Evolutionary conservation across 208 protist species (phyloP).

Genomic region (Acanthamoeba castellanii): DNA sequence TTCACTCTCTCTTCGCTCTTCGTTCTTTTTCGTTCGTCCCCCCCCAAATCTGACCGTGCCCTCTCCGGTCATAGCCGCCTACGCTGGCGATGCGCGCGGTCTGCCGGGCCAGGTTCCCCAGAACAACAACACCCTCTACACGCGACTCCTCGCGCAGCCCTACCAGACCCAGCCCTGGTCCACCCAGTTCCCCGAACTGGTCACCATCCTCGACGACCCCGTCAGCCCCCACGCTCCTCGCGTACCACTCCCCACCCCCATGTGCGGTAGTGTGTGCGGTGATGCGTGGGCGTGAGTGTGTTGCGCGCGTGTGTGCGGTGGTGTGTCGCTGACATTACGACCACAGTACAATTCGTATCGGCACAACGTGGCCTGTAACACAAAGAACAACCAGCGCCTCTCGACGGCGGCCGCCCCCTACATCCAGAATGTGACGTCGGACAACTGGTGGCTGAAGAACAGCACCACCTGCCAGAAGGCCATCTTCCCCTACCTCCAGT

Average conservation of each 20-base stretch:
- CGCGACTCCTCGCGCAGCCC: neutral
- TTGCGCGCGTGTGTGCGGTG: too few relatives aligned
- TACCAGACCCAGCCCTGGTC: neutral
- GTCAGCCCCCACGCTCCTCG: neutral
- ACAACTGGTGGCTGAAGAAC: conserved; percentile 26
- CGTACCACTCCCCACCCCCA: neutral
- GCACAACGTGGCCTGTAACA: conserved; percentile 30
- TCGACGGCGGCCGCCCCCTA: neutral
- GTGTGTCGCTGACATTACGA: neutral
- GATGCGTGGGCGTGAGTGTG: neutral
- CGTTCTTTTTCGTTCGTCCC: neutral
- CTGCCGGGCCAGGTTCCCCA: neutral
- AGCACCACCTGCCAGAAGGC: neutral
- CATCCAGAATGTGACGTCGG: neutral
- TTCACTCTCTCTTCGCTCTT: neutral
- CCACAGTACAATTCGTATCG: neutral
- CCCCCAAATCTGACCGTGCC: too few relatives aligned
- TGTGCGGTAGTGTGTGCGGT: too few relatives aligned
- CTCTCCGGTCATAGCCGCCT: neutral
- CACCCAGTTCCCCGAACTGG: neutral
- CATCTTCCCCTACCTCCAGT: neutral
- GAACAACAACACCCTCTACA: neutral
- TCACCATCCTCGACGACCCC: neutral
- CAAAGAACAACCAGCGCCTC: neutral
- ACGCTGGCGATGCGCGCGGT: neutral